Base-by-base conservation (phyloP, 192 early-diverging fungal genomes). In the Coemansia sp. region DNA sequence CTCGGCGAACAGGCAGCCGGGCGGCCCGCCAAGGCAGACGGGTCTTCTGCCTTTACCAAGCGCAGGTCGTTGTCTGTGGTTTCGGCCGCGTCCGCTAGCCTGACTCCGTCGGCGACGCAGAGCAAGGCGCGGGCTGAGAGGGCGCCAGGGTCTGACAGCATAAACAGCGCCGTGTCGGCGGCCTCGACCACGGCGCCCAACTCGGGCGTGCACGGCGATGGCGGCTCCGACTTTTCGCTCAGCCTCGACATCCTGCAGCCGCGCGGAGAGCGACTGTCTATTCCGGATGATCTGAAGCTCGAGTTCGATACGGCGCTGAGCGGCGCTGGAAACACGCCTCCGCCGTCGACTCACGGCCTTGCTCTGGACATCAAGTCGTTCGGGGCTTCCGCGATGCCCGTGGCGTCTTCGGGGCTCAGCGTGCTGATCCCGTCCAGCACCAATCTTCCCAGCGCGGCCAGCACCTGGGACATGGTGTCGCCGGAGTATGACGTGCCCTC, bases 11-110 rank as follows among this genome's bases (percentile, higher is more conserved):
- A 29, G 19, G 27, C 35, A 6, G 36, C 25, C 22, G 42, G 25
- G n/a, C 30, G 53, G 23, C 24, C n/a, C n/a, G 19, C 68, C 4
- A 67, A 56, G 51, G 23, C 50, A 20, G 32, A 52, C 58, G 75
- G 58, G 13, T 34, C 16, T 23, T 46, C 20, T 13, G 19, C 49
- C 22, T 69, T 58, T 53, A 53, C 30, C 25, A 78, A 78, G 64
- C 67, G 75, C 24, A 63, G 75, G 20, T 72, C 75, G 8, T 69
- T 72, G 75, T 78, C 75, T 0, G 75, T 78, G 18, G 67, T 78
- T 19, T 72, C 69, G 16, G 60, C 35, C 1, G 58, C 62, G 22
- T 24, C 57, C 3, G 35, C 60, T 25, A 32, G 35, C 34, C 24
- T 30, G 27, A 23, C 34, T 22, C 30, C 30, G 30, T 13, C n/a